Evolutionary conservation across 2,329 filamentous ascomycete genomes (phyloP), one percentile per base, ranked within the genome.

Genomic region (Trichocomaceae sp.): DNA sequence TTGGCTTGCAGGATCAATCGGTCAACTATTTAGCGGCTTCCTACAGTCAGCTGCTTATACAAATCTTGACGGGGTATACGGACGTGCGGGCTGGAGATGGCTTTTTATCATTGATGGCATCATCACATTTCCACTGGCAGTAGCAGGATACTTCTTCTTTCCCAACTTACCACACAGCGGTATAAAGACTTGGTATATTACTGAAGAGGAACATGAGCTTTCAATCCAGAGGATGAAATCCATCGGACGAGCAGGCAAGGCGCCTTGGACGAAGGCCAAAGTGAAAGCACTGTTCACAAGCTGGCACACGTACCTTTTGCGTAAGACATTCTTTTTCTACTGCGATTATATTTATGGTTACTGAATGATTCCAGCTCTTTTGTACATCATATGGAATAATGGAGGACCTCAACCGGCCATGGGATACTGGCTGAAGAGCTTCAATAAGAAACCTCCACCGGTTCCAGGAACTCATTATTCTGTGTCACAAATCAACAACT

Each of bases 351-450:
- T 20, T 12, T 7, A 9, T 41, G 39, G 35, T 10, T 8, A 26
- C 23, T 26, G 23, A 26, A 4, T 8, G 5, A 17, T 2, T n/a
- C 13, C 50, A 70, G 65, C 70, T 3, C 42, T 69, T 10, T 49
- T 68, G 1, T 73, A 73, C 53, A 60, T 73, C 5, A 47, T 73
- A 9, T 74, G 71, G 71, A 74, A 74, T 51, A 74, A 74, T 33
- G 70, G 66, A 17, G 17, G 22, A 2, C 55, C 61, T 1, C 71
- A 74, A 48, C 42, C 60, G 0, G 71, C 65, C 6, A 74, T 75
- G 70, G 72, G 71, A 1, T 74, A 72, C 58, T 75, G 72, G 70
- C 60, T 75, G 37, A 74, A 75, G 56, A 71, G 68, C 53, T 74
- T 74, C 59, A 69, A 72, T 33, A 57, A 60, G 5, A 62, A 62